Conservation (phyloP, 2,329 filamentous ascomycete species). For the Neoarthrinium moseri region DNA sequence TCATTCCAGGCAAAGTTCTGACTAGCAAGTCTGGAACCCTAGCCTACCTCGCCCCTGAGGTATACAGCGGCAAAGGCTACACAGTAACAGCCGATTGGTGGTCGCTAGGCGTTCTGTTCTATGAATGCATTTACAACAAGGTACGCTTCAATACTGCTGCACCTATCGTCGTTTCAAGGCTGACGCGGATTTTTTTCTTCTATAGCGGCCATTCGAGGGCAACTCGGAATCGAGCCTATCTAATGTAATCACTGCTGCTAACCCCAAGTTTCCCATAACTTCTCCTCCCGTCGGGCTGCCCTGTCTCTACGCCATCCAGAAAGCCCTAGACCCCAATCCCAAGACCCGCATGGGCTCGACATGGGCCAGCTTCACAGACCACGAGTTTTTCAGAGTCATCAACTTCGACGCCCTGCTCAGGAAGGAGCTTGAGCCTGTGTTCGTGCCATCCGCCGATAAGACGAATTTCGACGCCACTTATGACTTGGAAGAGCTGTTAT, state of each 20-base stretch:
- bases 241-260: constrained; percentile 76
- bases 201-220: constrained; percentile 91
- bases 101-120: constrained; percentile 97
- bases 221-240: constrained; percentile 79
- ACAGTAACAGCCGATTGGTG: constrained; percentile 94
- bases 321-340: constrained; percentile 77
- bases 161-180: constrained; percentile 11
- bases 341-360: constrained; percentile 79
- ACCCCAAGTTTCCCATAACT: constrained; percentile 88
- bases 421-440: constrained; percentile 88
- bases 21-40: constrained; percentile 97
- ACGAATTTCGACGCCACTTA: constrained; percentile 99
- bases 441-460: constrained; percentile 92
- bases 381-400: constrained; percentile 84
- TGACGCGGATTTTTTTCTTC: constrained; percentile 30
- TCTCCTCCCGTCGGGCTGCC: constrained; percentile 84
- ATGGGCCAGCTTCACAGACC: constrained; percentile 81
- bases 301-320: constrained; percentile 85
- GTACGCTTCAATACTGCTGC: constrained; percentile 42
- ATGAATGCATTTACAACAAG: constrained; percentile 99
- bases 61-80: constrained; percentile 89
- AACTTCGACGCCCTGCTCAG: constrained; percentile 82
- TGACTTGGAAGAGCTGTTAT: constrained; percentile 86
- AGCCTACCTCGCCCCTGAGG: constrained; percentile 93
- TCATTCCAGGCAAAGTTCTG: constrained; percentile 75